Conservation (phyloP, 805 yeast genomes). For the Kuraishia cidri region DNA sequence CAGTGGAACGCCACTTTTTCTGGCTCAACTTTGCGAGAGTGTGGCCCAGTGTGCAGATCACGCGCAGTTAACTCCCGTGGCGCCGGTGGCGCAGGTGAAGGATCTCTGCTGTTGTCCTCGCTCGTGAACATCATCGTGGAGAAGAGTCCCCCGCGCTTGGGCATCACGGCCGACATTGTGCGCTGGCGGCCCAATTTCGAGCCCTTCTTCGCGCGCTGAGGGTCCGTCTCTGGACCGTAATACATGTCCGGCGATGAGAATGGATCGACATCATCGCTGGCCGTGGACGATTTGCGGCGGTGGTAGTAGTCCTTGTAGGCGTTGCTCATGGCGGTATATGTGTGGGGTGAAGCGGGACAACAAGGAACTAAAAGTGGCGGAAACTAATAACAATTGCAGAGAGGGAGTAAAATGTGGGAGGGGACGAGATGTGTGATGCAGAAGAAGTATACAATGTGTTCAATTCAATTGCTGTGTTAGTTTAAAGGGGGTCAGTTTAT, state of each 20-base stretch:
- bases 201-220: conserved; percentile 29
- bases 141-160: conserved; percentile 6
- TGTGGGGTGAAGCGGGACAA: not conserved
- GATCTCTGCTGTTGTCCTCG: conserved; percentile 1
- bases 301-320: conserved; percentile 1
- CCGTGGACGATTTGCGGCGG: conserved; percentile 24
- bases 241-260: conserved; percentile 60
- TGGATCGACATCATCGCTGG: conserved; percentile 49
- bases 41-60: not conserved
- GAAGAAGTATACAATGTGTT: not conserved
- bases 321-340: not conserved
- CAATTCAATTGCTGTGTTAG: not conserved
- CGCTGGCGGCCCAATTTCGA: conserved; percentile 42
- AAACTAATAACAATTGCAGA: not conserved
- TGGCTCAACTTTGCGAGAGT: too few relatives aligned
- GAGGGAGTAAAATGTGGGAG: not conserved
- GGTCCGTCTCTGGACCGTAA: conserved; percentile 58
- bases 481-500: not conserved
- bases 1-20: too few relatives aligned
- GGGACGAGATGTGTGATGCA: not conserved
- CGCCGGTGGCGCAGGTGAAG: not conserved
- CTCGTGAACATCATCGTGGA: not conserved
- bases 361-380: not conserved
- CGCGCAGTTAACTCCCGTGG: not conserved
- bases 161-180: conserved; percentile 35